Percentiles rank a stretch among this genome's conserved stretches.
Conservation (phyloP, 257 asterid genomes). For the Fraxinus quadrangulata region DNA sequence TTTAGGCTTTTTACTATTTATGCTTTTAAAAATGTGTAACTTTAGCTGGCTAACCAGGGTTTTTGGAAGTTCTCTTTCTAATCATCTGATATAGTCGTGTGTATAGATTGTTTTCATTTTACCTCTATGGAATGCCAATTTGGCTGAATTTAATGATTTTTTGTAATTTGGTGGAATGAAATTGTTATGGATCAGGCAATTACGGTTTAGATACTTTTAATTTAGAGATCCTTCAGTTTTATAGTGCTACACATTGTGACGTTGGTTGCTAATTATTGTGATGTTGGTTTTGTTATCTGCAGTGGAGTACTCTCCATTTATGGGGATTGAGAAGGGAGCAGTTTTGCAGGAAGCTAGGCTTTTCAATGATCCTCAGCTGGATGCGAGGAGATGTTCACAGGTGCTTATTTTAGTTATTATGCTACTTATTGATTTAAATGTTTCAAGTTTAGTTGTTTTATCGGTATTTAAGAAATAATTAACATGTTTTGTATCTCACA, state of each 20-base stretch:
- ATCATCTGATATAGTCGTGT: background rate
- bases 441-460: background rate
- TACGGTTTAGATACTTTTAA: background rate
- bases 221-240: background rate
- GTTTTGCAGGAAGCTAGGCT: background rate
- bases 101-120: background rate
- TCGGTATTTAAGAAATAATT: conserved; percentile 10
- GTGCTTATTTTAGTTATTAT: background rate
- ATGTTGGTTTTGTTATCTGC: background rate
- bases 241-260: background rate
- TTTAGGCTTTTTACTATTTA: background rate
- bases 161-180: background rate
- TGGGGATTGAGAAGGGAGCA: background rate
- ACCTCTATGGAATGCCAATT: background rate
- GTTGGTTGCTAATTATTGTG: background rate
- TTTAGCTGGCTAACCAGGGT: background rate
- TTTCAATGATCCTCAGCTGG: conserved; percentile 4
- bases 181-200: background rate
- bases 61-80: background rate
- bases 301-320: background rate
- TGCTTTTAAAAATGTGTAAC: background rate
- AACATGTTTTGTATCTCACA: conserved; percentile 21
- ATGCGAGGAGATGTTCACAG: conserved; percentile 1
- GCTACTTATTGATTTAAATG: background rate
- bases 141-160: too few species aligned